Percentiles rank a stretch among this genome's conserved stretches.
Evolutionary conservation across 768 basidiomycete species (phyloP).

Genomic region (Collybia sp.): DNA sequence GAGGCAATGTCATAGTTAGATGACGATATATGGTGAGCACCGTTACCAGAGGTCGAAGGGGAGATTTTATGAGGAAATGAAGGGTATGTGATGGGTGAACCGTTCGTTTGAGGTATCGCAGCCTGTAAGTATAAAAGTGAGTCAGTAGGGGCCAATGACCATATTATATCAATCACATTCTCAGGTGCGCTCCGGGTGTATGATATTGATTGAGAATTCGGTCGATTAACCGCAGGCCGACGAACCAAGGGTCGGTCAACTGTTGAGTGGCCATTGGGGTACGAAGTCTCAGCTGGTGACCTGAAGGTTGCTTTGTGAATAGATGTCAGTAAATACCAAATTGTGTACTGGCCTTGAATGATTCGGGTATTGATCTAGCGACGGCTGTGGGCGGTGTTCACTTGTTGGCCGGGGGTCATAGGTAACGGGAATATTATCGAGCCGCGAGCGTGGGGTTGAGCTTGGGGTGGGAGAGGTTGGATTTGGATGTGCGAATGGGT

Average conservation of each 20-base stretch:
- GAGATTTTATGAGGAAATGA: constrained; percentile 35
- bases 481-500: constrained; percentile 19
- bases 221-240: constrained; percentile 37
- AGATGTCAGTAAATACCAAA: background rate
- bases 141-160: background rate
- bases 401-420: constrained; percentile 8
- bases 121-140: constrained; percentile 18
- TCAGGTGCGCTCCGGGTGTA: constrained; percentile 44
- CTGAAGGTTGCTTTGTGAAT: constrained; percentile 14
- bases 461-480: constrained; percentile 19
- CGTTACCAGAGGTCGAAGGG: constrained; percentile 26
- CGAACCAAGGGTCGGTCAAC: constrained; percentile 24
- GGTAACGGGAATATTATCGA: constrained; percentile 13
- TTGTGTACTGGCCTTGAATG: constrained; percentile 34
- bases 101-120: constrained; percentile 30
- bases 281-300: constrained; percentile 35
- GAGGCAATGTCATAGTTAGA: constrained; percentile 49
- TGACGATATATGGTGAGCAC: constrained; percentile 21
- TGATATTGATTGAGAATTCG: constrained; percentile 37
- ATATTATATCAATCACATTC: constrained; percentile 31
- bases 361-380: constrained; percentile 34
- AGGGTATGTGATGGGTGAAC: constrained; percentile 37
- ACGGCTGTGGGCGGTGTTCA: constrained; percentile 16
- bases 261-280: constrained; percentile 19
- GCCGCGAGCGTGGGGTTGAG: background rate